Evolutionary conservation across 202 grass and related monocot species (phyloP).

Genomic region (Carex arenaria): DNA sequence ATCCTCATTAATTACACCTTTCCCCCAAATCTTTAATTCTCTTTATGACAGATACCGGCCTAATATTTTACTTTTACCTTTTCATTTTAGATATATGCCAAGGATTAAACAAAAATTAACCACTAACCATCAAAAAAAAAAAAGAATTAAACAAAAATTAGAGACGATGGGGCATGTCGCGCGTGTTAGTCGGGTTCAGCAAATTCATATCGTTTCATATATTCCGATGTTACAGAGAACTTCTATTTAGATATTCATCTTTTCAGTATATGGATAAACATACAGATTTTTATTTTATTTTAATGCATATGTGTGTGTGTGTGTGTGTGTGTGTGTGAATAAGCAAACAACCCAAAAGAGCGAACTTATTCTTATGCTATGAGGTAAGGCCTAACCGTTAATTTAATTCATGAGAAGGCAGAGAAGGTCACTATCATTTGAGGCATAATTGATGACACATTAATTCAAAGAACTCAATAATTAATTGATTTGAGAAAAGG

Average conservation of each 20-base stretch:
- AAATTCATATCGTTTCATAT: background rate
- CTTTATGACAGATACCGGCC: background rate
- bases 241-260: background rate
- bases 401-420: background rate
- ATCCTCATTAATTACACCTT: background rate
- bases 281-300: background rate
- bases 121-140: too few relatives aligned
- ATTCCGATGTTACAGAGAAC: background rate
- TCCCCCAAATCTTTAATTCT: background rate
- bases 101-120: background rate
- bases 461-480: conserved; percentile 2
- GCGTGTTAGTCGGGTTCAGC: background rate
- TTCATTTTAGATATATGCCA: background rate
- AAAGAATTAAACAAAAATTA: background rate
- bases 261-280: background rate
- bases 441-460: conserved; percentile 1
- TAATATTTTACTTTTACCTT: background rate
- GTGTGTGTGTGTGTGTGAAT: too few relatives aligned
- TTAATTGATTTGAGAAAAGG: conserved; percentile 22
- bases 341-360: background rate
- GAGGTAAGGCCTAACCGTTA: conserved; percentile 1
- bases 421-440: conserved; percentile 1
- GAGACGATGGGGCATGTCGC: too few relatives aligned
- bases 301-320: background rate
- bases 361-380: conserved; percentile 16